Base-by-base conservation (phyloP, 2,329 filamentous ascomycete species). In the Pseudopyricularia javanii region DNA sequence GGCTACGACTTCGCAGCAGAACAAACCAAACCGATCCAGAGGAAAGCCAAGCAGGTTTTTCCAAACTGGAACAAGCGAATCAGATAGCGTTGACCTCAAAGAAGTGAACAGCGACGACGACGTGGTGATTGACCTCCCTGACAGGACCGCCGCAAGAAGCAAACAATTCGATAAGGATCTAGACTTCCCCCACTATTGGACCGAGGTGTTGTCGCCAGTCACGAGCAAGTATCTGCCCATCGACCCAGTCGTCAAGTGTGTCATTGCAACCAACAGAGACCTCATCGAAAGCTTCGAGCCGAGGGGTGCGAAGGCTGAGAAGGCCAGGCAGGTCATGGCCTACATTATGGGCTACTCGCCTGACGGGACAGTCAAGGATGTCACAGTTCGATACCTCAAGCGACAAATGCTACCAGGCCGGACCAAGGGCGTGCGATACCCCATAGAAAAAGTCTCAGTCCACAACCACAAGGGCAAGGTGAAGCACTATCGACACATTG, bases 351-450 rank as follows among this genome's bases (percentile, higher is more conserved):
- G 86, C 0, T 88, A 87, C 66, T 88, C 87, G 0, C 69, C 80
- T 3, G 91, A 97, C 63, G 88, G 88, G 2, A 91, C 89, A 0
- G 91, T 89, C 12, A 97, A 97, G 64, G 93, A 98, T 64, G 86
- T 98, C 15, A 98, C 93, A 0, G 83, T 93, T 11, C 80, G 93
- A 28, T 98, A 98, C 65, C 71, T 98, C 7, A 91, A 85, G 61
- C 81, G 85, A 22, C 86, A 86, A 54, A 77, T 85, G 52, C 83
- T 90, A 64, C 93, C 93, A 1, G 91, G 93, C 4, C 86, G 90
- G 59, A 95, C 91, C 0, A 97, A 95, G 63, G 89, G 91, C 4
- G 78, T 84, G 57, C 80, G 93, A 7, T 78, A 95, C 63, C 80
- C 85, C 0, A 64, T 83, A 2, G 88, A 94, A 59, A 95, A 91